These are phyloP conservation scores for Allantophomopsis lycopodina DNA, from an alignment of 2,329 filamentous ascomycete genomes.

Conservation along the genomic window DNA sequence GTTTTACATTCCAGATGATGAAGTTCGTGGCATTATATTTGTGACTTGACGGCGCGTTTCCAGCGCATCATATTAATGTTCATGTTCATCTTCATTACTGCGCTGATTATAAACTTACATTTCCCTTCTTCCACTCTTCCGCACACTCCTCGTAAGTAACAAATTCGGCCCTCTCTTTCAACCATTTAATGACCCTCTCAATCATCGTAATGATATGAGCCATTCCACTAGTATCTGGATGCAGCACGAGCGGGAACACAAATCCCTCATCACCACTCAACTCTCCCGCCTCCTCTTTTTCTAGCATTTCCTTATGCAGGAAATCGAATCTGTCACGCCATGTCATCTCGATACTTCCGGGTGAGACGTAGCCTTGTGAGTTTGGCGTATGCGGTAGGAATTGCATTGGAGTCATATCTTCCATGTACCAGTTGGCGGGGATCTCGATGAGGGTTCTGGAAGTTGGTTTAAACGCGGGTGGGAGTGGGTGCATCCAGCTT, in stretches of 20 bases:
- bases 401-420: slow-evolving; percentile 34
- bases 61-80: too few species aligned
- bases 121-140: slow-evolving; percentile 10
- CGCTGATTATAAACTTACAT: too few species aligned
- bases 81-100: too few species aligned
- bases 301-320: slow-evolving; percentile 19
- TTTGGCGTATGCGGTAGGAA: slow-evolving; percentile 29
- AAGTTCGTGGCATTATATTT: too few species aligned
- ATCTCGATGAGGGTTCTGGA: slow-evolving; percentile 27
- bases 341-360: slow-evolving; percentile 32
- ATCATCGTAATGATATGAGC: slow-evolving; percentile 37
- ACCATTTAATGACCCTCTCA: slow-evolving; percentile 30
- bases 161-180: slow-evolving; percentile 27
- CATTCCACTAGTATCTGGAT: slow-evolving; percentile 45
- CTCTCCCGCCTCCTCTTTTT: slow-evolving; percentile 19
- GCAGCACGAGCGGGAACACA: slow-evolving; percentile 37
- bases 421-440: slow-evolving; percentile 34
- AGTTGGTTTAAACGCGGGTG: slow-evolving; percentile 13
- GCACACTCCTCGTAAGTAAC: slow-evolving; percentile 30
- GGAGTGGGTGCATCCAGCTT: slow-evolving; percentile 30
- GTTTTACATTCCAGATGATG: too few species aligned
- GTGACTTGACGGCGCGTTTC: too few species aligned
- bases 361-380: slow-evolving; percentile 31
- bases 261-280: slow-evolving; percentile 15
- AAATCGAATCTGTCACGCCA: slow-evolving; percentile 16